Evolutionary conservation across 495 filamentous ascomycete genomes (phyloP), one percentile per base, ranked within the genome.

Genomic region (Aspergillus panamensis): DNA sequence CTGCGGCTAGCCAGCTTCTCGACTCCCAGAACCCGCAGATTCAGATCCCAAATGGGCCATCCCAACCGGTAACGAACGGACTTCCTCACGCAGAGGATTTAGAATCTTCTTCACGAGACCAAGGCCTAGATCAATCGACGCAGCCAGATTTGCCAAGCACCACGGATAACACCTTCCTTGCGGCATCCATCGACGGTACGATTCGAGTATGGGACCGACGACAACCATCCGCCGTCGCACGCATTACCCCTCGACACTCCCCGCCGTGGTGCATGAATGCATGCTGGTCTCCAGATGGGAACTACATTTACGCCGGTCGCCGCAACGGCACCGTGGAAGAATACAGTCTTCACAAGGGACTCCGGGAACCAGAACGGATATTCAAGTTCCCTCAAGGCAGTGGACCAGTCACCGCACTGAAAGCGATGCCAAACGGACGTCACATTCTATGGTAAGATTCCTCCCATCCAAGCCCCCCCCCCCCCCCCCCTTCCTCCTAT

Each of bases 251-350:
- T 51, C 77, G 80, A 9, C 87, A 88, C 51, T 85, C 87, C 7
- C 92, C 95, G 3, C 94, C 92, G 8, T 98, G 95, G 95, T 97
- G 92, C 71, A 97, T 96, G 87, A 90, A 87, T 59, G 91, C 91
- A n/a, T 95, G 90, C 73, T 98, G 95, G 94, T 92, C 87, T 58
- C 92, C 92, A 2, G 89, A 96, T 72, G 94, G 94, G 25, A 97
- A 98, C 71, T 92, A 82, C 72, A 91, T 98, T 55, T 98, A 96
- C 72, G 91, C 88, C 14, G 94, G 94, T 6, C 82, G 94, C 37
- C 81, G 95, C 52, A 98, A 97, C 71, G 89, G 91, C 53, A 96
- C 90, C 0, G 94, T 98, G 1, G 94, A 98, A 57, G 94, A 98
- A 68, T 98, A 87, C 71, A 90, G 82, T 69, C 75, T 97, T 43